Base-by-base conservation (phyloP, 139 green algal genomes). In the Mesostigma viride region DNA sequence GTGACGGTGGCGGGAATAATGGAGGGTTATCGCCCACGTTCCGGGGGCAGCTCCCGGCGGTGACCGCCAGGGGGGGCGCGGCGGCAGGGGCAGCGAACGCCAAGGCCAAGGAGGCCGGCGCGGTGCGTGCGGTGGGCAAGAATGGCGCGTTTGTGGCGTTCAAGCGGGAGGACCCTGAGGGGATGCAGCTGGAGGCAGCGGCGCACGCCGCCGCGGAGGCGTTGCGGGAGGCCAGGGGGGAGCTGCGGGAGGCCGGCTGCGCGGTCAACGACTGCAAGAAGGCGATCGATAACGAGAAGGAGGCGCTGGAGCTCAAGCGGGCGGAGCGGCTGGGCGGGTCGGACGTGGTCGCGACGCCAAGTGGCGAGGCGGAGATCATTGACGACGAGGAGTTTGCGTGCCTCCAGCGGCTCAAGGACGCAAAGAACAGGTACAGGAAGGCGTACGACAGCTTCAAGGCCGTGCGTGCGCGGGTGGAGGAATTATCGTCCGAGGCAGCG, bases 361-460 rank as follows among this genome's bases (percentile, higher is more conserved):
- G n/a, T n/a, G 61, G 31, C 35, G 61, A 67, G 34, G 61, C 26
- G 3, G 61, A 47, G 3, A 22, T 57, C 30, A 5, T 67, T 3
- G 61, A 67, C 35, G 61, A 51, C 3, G 61, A 51, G 30, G 61
- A 56, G 30, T 48, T 31, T 31, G 4, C 3, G 35, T 56, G 32
- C 31, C 11, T 57, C 22, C 4, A 46, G 14, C 22, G 31, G 44
- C 75, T 87, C 5, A 86, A 66, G 51, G 22, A 35, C 6, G 30
- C 62, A 27, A 76, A 76, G 69, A 35, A 11, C 3, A 51, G 45
- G 33, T 76, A 76, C 51, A 47, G 69, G 28, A 17, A 26, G 28
- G 46, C 53, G 20, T 76, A 60, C 47, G 48, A 70, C 22, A 31
- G 57, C 17, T 28, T 59, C 26, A 14, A 20, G 6, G 36, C 20